Conservation (phyloP, 768 basidiomycete genomes). For the Pisolithus orientalis region DNA sequence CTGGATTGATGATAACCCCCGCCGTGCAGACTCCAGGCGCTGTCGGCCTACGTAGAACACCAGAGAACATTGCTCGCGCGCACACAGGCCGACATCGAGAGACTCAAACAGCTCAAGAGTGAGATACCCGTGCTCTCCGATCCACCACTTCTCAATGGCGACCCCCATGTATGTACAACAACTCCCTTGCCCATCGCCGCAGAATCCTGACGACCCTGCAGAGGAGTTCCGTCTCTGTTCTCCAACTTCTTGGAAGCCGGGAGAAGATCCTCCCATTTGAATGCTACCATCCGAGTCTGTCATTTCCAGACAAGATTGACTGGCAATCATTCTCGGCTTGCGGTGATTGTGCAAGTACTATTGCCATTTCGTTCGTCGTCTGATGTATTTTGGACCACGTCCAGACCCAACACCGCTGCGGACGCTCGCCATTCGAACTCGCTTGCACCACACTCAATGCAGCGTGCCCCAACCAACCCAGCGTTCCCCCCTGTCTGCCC, state of each 20-base stretch:
- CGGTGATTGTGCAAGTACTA: constrained; percentile 35
- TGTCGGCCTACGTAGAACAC: constrained; percentile 56
- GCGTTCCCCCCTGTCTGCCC: constrained; percentile 41
- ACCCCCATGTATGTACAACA: constrained; percentile 27
- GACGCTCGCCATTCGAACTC: constrained; percentile 36
- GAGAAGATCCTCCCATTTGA: constrained; percentile 39
- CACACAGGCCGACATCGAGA: constrained; percentile 57
- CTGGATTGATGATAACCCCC: constrained; percentile 1
- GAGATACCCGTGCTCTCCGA: constrained; percentile 32
- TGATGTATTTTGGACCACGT: background rate
- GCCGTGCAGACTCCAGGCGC: constrained; percentile 41
- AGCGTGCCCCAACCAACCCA: constrained; percentile 35
- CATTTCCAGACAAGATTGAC: constrained; percentile 44
- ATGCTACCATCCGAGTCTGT: constrained; percentile 36
- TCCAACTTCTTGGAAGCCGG: constrained; percentile 27
- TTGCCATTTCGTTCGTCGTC: background rate
- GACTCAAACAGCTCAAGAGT: constrained; percentile 41
- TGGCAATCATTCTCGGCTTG: constrained; percentile 54
- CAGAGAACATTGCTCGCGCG: constrained; percentile 55
- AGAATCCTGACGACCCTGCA: background rate
- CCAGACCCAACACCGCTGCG: constrained; percentile 53
- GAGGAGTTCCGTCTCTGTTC: constrained; percentile 6
- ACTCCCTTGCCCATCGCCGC: background rate
- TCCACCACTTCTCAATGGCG: constrained; percentile 26
- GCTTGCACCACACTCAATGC: constrained; percentile 32